Conservation (phyloP, 225 moss, liverwort and hornwort species). For the Anthoceros angustus region DNA sequence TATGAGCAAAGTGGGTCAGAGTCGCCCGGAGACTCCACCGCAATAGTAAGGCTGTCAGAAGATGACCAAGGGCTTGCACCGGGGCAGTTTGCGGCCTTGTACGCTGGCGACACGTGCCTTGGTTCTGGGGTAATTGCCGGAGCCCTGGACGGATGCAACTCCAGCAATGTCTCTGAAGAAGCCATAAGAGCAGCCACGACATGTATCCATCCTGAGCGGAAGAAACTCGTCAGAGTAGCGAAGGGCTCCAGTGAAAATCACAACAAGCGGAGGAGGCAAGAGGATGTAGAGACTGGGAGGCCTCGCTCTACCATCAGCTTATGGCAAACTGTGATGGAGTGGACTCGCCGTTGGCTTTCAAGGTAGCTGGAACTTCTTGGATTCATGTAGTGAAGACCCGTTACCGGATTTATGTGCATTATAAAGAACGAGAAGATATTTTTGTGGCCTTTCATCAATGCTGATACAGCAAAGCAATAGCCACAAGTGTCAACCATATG, state of each 20-base stretch:
- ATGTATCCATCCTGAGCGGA: background rate
- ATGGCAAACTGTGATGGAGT: too few species aligned
- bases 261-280: background rate
- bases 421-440: too few species aligned
- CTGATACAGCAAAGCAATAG: conserved; percentile 68
- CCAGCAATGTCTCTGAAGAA: conserved; percentile 31
- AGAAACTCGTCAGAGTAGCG: background rate
- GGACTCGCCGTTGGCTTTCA: too few species aligned
- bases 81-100: conserved; percentile 81
- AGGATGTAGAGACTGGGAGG: too few species aligned
- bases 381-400: too few species aligned
- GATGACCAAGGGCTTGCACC: conserved; percentile 96
- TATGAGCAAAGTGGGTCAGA: conserved; percentile 15
- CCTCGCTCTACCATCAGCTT: too few species aligned
- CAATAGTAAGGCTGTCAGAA: conserved; percentile 40
- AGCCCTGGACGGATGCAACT: conserved; percentile 35
- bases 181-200: conserved; percentile 39
- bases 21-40: conserved; percentile 10
- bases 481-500: conserved; percentile 89
- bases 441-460: conserved; percentile 19
- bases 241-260: background rate
- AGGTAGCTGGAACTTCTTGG: too few species aligned
- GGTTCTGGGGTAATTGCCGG: conserved; percentile 70
- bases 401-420: too few species aligned
- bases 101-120: conserved; percentile 45